Evolutionary conservation across 2,329 filamentous ascomycete genomes (phyloP), one percentile per base, ranked within the genome.

Genomic region (Apiospora koreana): DNA sequence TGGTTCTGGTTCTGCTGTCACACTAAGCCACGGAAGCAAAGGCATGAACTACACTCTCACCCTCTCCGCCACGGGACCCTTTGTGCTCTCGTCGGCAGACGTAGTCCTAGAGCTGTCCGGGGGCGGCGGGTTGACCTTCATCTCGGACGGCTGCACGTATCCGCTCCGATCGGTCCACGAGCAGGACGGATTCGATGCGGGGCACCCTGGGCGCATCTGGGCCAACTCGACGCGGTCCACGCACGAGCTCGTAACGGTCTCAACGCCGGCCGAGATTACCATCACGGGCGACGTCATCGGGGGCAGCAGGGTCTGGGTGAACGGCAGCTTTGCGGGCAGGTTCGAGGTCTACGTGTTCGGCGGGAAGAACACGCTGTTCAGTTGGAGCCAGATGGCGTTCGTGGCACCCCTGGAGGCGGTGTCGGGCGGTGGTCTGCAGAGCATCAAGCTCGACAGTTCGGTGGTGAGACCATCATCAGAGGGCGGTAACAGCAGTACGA

Each of bases 371-470:
- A 83, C 80, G 9, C 70, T 83, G 65, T 85, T 86, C 65, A 87
- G 85, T 42, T 88, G 86, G 86, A 86, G 83, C 71, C 86, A 87
- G 75, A 88, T 88, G 86, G 86, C 86, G 1, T 83, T 88, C 74
- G 86, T 87, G 16, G 86, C 86, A 10, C 86, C 86, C 0, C 69
- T 87, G 46, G 79, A 85, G 9, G 67, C 28, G 1, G 16, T 77
- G 7, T 23, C 64, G 16, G 75, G 72, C 9, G 72, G 71, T n/a
- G 73, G 71, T 3, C 12, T 69, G 23, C 62, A 67, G 43, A 69
- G 50, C 25, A 67, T 69, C 4, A 38, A 68, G 31, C 66, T 68
- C 18, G 66, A 68, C 8, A 2, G 31, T 18, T 16, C 9, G 18
- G n/a, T 68, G 3, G 28, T 18, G 12, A 6, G 14, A 43, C 41